Conservation (phyloP, 2,329 filamentous ascomycete species). For the Thelonectria discophora region DNA sequence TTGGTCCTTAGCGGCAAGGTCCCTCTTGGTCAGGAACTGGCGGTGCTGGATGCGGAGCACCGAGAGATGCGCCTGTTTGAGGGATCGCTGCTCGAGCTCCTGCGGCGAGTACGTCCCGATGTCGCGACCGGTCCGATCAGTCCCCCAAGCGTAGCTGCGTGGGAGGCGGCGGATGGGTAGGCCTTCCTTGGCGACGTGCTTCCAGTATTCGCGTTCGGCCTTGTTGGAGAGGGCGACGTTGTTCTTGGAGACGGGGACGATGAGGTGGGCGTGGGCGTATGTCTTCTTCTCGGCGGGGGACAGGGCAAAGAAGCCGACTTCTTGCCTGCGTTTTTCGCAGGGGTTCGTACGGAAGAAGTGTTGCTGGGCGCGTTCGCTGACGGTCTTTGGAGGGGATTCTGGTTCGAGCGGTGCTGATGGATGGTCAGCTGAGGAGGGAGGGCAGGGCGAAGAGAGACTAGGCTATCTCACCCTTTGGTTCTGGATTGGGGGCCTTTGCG, state of each 20-base stretch:
- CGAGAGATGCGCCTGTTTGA: conserved; percentile 54
- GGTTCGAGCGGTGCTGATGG: conserved; percentile 43
- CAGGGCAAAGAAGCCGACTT: conserved; percentile 56
- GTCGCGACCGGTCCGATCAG: conserved; percentile 59
- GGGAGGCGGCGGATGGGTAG: conserved; percentile 58
- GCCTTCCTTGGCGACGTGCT: conserved; percentile 61
- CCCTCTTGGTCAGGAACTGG: conserved; percentile 54
- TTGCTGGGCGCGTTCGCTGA: conserved; percentile 58
- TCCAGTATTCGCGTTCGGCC: conserved; percentile 66
- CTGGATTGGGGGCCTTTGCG: conserved; percentile 43
- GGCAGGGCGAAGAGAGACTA: neutral
- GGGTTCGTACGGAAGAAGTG: conserved; percentile 62
- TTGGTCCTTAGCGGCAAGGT: conserved; percentile 40
- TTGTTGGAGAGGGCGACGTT: conserved; percentile 53
- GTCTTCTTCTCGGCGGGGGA: conserved; percentile 59
- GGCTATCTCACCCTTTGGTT: conserved; percentile 32
- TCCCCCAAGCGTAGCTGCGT: conserved; percentile 57
- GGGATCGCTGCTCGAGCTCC: conserved; percentile 55
- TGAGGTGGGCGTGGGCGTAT: conserved; percentile 58
- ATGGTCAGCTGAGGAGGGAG: conserved; percentile 3
- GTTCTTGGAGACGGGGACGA: conserved; percentile 52
- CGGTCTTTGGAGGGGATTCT: conserved; percentile 53
- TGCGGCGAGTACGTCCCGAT: conserved; percentile 58
- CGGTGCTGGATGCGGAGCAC: conserved; percentile 55
- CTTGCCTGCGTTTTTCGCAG: conserved; percentile 54